Base-by-base conservation (phyloP, 2,329 filamentous ascomycete genomes). In the Venturia nashicola region DNA sequence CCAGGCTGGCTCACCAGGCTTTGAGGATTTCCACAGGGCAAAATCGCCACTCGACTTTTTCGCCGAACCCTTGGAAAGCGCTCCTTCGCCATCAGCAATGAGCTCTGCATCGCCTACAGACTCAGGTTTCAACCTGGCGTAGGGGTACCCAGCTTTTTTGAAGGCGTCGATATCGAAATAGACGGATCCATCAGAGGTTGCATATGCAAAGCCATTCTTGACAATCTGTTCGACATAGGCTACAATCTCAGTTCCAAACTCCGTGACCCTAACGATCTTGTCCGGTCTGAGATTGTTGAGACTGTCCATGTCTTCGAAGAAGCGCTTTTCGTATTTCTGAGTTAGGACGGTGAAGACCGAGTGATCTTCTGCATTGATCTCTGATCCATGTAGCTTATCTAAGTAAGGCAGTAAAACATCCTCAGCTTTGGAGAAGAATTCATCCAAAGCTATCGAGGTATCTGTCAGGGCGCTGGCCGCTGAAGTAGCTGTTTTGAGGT, bases 161-260 rank as follows among this genome's bases (percentile, higher is more conserved):
- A 96, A 97, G 0, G 89, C 85, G 5, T 82, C 79, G 67, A 96
- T 97, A 70, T 97, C 93, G 67, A 97, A 97, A 75, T 97, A 97
- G 0, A 97, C 91, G 0, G 90, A 96, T 0, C 91, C 92, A 69
- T 94, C 89, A 0, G 79, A 75, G 0, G 83, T 39, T 7, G 36
- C 84, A 71, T 97, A 97, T 1, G 87, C 93, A 69, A 92, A 97
- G 0, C 89, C 88, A 72, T 96, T 96, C 61, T 88, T 78, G 27
- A 95, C 85, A 64, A 96, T 90, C 67, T 83, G 85, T 70, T 93
- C 83, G 0, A 97, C 90, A 67, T 96, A 97, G 11, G 83, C 79
- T 57, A 89, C 90, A 71, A 97, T 97, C 71, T 96, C 86, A 0
- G 87, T 86, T 4, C 93, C 89, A 69, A 94, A 97, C 70, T 96